Evolutionary conservation across 352 stramenopile genomes (phyloP), one percentile per base, ranked within the genome.

Genomic region (Hyaloperonospora arabidopsidis): DNA sequence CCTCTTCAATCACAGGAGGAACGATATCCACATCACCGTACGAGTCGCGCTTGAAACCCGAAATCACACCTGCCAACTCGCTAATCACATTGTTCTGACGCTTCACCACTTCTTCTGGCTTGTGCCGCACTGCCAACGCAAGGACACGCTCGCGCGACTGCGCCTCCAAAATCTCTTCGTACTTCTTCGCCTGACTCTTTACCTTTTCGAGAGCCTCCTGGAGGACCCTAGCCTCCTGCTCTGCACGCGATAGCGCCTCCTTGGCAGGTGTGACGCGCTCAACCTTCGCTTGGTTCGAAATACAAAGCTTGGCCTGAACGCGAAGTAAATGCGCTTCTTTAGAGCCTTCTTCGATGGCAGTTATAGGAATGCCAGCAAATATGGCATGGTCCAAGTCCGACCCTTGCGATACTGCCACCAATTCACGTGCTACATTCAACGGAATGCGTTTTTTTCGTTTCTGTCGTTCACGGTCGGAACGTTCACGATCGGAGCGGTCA

Each of bases 41-140:
- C 19, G 68, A 79, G 28, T 93, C 81, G 44, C 83, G 80, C 40
- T 87, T 84, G 52, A 89, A 81, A 13, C 72, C 74, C 11, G 79
- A 83, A 46, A 90, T 89, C 8, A 79, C 75, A 45, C 66, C 76
- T 6, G 71, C 67, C 36, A 93, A 63, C 40, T 93, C 80, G 34
- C 81, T 73, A 41, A 93, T 83, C 57, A 93, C 61, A 28, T 87
- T 87, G 63, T 93, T 93, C 54, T 91, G 80, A 17, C 79, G 77
- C 39, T 75, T 70, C 15, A 93, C 76, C 15, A 93, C 66, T 29
- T 89, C 81, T 56, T 84, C 57, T 18, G 79, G 74, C 43, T 91
- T 91, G 70, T 88, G 73, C 21, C 63, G 66, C 35, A 74, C 85
- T n/a, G 83, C 83, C 25, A 83, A 63, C 14, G 73, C 79, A 34